A percentile compares a stretch with the other conserved stretches of the same genome.
Conservation (phyloP, 345 rosid species). For the Adansonia digitata region DNA sequence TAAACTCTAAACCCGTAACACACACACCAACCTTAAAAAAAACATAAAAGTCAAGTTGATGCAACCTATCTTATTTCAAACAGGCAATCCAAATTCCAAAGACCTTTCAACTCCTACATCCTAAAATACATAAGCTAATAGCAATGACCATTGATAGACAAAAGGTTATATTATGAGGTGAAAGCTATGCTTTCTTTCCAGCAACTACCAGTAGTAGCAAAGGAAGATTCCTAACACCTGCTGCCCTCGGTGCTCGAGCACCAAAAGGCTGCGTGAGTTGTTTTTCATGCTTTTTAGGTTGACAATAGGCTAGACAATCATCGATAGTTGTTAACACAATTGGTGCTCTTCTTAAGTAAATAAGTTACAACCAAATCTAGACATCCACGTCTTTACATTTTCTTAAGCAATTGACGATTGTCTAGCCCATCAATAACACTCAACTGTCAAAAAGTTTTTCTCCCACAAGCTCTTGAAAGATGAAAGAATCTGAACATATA, state of each 20-base stretch:
- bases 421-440: slow-evolving; percentile 49
- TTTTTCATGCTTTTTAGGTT: neutral
- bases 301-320: neutral
- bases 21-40: neutral
- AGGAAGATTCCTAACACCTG: too few relatives aligned
- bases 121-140: neutral
- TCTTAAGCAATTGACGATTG: too few relatives aligned
- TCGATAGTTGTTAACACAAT: neutral
- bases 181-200: neutral
- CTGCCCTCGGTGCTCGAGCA: too few relatives aligned
- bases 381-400: slow-evolving; percentile 18
- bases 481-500: neutral
- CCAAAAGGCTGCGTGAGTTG: neutral
- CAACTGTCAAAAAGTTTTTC: slow-evolving; percentile 36
- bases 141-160: neutral
- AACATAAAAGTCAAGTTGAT: neutral
- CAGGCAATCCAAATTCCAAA: neutral
- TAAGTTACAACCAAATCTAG: too few relatives aligned
- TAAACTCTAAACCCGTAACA: too few relatives aligned
- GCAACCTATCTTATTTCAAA: neutral
- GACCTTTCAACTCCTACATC: neutral
- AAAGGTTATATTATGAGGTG: too few relatives aligned
- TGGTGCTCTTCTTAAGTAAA: too few relatives aligned
- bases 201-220: neutral
- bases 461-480: slow-evolving; percentile 13